Evolutionary conservation across 2,329 filamentous ascomycete species (phyloP).

Genomic region (Monosporascus sp.): DNA sequence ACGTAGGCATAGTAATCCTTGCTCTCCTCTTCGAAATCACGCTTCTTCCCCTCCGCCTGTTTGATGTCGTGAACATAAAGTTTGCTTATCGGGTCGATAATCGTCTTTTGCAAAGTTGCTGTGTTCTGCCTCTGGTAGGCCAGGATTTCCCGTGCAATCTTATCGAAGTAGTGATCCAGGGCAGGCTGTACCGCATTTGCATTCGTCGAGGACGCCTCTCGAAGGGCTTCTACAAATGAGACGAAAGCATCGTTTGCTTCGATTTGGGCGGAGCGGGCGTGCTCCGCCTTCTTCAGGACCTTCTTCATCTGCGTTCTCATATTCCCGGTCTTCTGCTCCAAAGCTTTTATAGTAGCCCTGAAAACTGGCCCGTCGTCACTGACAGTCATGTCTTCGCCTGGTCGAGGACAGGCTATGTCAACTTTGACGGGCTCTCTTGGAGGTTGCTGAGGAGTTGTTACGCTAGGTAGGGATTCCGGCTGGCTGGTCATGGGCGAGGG

Average conservation of each 20-base stretch:
- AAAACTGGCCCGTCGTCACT: conserved; percentile 94
- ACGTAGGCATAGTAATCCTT: conserved; percentile 98
- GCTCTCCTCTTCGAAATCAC: conserved; percentile 97
- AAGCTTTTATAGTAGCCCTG: conserved; percentile 89
- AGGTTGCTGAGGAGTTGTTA: conserved; percentile 10
- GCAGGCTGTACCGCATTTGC: conserved; percentile 96
- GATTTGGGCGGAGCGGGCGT: conserved; percentile 71
- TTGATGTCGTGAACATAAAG: conserved; percentile 96
- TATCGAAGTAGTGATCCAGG: conserved; percentile 96
- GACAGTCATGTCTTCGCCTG: conserved; percentile 76
- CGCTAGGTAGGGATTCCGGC: conserved; percentile 29
- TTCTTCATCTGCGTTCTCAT: conserved; percentile 96
- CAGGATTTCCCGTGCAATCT: conserved; percentile 87
- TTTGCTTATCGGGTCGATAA: conserved; percentile 89
- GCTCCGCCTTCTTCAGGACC: conserved; percentile 88
- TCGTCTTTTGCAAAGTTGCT: conserved; percentile 78
- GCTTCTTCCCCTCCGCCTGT: conserved; percentile 92
- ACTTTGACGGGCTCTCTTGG: conserved; percentile 63
- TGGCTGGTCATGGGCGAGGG: conserved; percentile 43
- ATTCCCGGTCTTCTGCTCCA: conserved; percentile 93
- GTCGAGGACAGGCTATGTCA: conserved; percentile 80
- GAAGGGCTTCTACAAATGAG: conserved; percentile 77
- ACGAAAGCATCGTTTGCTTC: conserved; percentile 82
- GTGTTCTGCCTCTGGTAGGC: conserved; percentile 82
- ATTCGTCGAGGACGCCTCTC: conserved; percentile 84